Conservation (phyloP, 495 filamentous ascomycete species). For the Penicillium maclennaniae region DNA sequence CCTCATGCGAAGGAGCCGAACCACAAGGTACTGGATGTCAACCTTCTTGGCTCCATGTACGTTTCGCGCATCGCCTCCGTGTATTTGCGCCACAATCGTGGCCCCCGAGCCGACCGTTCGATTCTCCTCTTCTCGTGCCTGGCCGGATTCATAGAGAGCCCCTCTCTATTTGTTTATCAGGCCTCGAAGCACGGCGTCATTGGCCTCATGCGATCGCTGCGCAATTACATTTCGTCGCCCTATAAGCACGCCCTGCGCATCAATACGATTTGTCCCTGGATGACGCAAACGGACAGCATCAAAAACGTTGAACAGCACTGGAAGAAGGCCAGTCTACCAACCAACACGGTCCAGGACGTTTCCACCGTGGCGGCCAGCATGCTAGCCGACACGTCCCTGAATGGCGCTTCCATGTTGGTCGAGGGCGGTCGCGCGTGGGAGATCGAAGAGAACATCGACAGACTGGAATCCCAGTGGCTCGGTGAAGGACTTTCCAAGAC, state of each 20-base stretch:
- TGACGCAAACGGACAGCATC: conserved; percentile 44
- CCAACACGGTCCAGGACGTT: conserved; percentile 44
- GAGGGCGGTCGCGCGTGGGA: conserved; percentile 48
- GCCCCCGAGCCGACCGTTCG: conserved; percentile 38
- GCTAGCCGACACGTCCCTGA: conserved; percentile 31
- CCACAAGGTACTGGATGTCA: conserved; percentile 46
- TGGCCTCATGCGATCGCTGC: conserved; percentile 47
- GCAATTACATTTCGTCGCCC: conserved; percentile 33
- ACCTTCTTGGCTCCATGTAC: conserved; percentile 47
- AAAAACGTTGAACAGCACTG: conserved; percentile 41
- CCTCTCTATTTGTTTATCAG: conserved; percentile 46
- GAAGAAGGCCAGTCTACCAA: conserved; percentile 40
- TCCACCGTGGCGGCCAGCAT: conserved; percentile 41
- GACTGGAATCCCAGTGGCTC: conserved; percentile 41
- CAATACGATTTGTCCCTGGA: conserved; percentile 55
- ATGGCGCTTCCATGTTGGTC: conserved; percentile 46
- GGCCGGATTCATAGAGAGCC: conserved; percentile 46
- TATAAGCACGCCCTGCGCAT: conserved; percentile 43
- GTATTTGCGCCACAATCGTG: conserved; percentile 44
- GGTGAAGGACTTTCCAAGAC: conserved; percentile 36
- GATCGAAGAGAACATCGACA: conserved; percentile 43
- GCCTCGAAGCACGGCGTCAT: conserved; percentile 49
- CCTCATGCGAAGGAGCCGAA: conserved; percentile 38
- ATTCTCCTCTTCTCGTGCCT: conserved; percentile 43
- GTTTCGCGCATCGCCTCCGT: conserved; percentile 43